Percentiles rank a stretch among this genome's conserved stretches.
phyloP scores from a whole-genome alignment of 2,329 filamentous ascomycete species.

The Aspergillus spinulosporus region DNA sequence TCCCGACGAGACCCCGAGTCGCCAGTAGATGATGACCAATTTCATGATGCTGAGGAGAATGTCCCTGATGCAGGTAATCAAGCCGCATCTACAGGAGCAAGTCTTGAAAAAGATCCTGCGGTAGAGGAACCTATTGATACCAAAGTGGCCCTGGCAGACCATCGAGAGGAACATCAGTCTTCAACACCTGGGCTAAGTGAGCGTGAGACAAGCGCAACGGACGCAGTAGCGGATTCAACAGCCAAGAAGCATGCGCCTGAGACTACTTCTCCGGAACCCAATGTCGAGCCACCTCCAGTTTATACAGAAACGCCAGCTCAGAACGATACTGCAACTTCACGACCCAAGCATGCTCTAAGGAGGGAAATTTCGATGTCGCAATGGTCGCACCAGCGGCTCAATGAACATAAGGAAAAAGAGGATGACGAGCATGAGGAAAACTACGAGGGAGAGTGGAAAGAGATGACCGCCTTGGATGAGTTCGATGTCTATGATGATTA shows the following conservation, averaged over 20 bases:
- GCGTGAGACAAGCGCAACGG: conserved; percentile 4
- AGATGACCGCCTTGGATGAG: conserved; percentile 88
- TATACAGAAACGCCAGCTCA: conserved; percentile 19
- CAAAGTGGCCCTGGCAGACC: not conserved
- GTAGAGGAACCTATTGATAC: not conserved
- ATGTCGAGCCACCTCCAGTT: conserved; percentile 17
- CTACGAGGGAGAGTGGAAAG: conserved; percentile 69
- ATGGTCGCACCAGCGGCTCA: conserved; percentile 85
- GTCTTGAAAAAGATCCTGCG: not conserved
- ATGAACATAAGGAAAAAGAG: conserved; percentile 50
- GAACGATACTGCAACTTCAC: conserved; percentile 16
- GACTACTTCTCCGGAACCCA: not conserved
- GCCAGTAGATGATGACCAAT: conserved; percentile 20
- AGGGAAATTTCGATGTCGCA: conserved; percentile 61
- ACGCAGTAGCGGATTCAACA: not conserved
- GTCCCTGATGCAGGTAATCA: not conserved
- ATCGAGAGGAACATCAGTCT: conserved; percentile 7
- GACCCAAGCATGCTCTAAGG: conserved; percentile 24
- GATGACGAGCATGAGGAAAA: conserved; percentile 46
- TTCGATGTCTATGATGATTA: conserved; percentile 97
- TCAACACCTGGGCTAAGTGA: not conserved
- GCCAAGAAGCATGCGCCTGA: conserved; percentile 11
- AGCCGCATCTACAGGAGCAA: not conserved
- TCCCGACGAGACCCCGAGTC: conserved; percentile 19
- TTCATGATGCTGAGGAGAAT: conserved; percentile 25